phyloP scores from a whole-genome alignment of 495 filamentous ascomycete species.

The Corynascus novoguineensis region DNA sequence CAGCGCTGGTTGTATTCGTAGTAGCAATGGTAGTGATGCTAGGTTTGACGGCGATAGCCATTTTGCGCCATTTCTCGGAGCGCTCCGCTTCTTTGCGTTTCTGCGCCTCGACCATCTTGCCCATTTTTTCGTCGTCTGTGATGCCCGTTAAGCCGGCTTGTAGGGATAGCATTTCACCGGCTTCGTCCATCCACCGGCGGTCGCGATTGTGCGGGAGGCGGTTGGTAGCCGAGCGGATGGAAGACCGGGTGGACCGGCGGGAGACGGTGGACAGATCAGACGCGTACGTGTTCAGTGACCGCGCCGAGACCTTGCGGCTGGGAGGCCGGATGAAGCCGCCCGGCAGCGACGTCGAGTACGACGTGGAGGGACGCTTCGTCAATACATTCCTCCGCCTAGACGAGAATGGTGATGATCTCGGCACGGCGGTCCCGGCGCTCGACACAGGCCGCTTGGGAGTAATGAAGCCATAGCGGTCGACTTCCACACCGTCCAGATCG shows the following conservation, averaged over 20 bases:
- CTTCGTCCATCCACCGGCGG: conserved; percentile 73
- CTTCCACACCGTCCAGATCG: conserved; percentile 75
- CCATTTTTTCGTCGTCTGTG: conserved; percentile 54
- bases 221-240: conserved; percentile 62
- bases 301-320: conserved; percentile 47
- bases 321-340: conserved; percentile 30
- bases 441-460: conserved; percentile 40
- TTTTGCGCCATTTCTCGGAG: conserved; percentile 94
- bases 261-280: conserved; percentile 49
- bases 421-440: conserved; percentile 32
- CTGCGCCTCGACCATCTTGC: conserved; percentile 51
- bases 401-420: conserved; percentile 29
- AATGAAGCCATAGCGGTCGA: conserved; percentile 96
- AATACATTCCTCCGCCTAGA: conserved; percentile 38
- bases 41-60: conserved; percentile 67
- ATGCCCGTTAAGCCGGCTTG: conserved; percentile 61
- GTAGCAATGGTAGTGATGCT: not conserved
- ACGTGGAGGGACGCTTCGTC: conserved; percentile 35
- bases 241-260: conserved; percentile 50
- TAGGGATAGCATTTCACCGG: conserved; percentile 81
- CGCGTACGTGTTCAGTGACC: conserved; percentile 47
- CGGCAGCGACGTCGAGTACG: conserved; percentile 35
- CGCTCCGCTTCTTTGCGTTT: conserved; percentile 77
- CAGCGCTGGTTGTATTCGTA: not conserved
- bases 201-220: conserved; percentile 70